These are phyloP conservation scores for Coniosporium apollinis DNA, from an alignment of 495 filamentous ascomycete genomes.

Conservation along the genomic window DNA sequence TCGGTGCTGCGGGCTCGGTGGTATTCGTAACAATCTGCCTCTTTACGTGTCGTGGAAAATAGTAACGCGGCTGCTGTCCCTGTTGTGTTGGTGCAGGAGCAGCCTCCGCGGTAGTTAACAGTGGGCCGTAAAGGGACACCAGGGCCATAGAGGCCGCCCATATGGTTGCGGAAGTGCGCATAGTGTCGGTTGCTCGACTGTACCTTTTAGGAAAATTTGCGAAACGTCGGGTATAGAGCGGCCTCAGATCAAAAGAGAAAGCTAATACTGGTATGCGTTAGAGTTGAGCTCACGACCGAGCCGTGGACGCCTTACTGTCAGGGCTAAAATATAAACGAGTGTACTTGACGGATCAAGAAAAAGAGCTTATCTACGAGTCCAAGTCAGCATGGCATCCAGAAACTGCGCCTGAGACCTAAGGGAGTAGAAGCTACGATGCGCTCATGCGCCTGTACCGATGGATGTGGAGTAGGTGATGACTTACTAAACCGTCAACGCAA, in stretches of 20 bases:
- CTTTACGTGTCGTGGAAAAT: slow-evolving; percentile 32
- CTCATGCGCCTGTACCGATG: no score
- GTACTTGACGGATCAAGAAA: slow-evolving; percentile 17
- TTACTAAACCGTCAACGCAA: no score
- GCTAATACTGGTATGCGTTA: not conserved
- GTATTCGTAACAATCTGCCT: slow-evolving; percentile 21
- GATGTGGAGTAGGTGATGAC: no score
- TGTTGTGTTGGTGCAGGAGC: slow-evolving; percentile 24
- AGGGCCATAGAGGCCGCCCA: slow-evolving; percentile 23
- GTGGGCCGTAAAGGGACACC: slow-evolving; percentile 17
- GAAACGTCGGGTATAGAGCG: slow-evolving; percentile 4
- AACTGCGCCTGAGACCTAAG: no score
- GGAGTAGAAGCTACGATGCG: no score
- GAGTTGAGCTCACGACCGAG: no score
- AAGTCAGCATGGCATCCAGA: no score
- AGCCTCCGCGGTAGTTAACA: slow-evolving; percentile 24
- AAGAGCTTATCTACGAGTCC: no score
- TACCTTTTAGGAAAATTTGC: slow-evolving; percentile 7
- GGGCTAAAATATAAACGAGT: slow-evolving; percentile 20
- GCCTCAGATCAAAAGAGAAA: slow-evolving; percentile 7
- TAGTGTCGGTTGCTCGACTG: slow-evolving; percentile 10
- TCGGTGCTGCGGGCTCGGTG: slow-evolving; percentile 15
- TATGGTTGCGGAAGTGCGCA: slow-evolving; percentile 21
- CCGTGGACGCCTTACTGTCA: slow-evolving; percentile 11
- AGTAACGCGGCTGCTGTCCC: slow-evolving; percentile 28